Evolutionary conservation across 192 early-diverging fungal genomes (phyloP).

Genomic region (Jimgerdemannia flammicorona): DNA sequence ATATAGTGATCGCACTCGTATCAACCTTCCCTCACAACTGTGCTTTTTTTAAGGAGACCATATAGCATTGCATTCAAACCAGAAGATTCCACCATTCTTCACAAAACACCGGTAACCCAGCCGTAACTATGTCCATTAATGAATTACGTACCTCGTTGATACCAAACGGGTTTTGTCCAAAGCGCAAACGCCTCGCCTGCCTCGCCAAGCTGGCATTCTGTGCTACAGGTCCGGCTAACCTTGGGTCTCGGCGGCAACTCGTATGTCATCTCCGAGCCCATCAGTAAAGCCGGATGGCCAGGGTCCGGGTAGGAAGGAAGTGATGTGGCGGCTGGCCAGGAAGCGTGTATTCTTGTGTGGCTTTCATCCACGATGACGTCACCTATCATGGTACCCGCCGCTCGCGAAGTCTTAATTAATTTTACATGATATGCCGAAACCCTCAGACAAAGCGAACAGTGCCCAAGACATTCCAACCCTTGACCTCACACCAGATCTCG

Average conservation of each 20-base stretch:
- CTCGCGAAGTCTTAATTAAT: no score
- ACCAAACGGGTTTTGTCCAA: slow-evolving; percentile 83
- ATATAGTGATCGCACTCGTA: no score
- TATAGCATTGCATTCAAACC: background rate
- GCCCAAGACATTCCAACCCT: no score
- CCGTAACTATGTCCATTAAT: no score
- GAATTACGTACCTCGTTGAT: slow-evolving; percentile 61
- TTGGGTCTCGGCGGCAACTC: slow-evolving; percentile 31
- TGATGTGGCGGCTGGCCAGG: slow-evolving; percentile 60
- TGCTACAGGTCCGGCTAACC: slow-evolving; percentile 45
- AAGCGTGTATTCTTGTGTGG: no score
- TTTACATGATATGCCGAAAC: no score
- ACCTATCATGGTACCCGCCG: no score
- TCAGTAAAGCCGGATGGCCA: slow-evolving; percentile 45
- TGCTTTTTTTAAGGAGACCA: background rate
- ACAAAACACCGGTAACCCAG: no score
- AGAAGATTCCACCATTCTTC: background rate
- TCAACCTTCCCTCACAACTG: no score
- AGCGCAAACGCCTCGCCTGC: slow-evolving; percentile 85
- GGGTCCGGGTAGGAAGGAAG: slow-evolving; percentile 41
- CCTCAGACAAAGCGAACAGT: no score
- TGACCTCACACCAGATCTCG: no score
- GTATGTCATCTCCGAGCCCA: slow-evolving; percentile 32
- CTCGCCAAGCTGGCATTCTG: slow-evolving; percentile 56
- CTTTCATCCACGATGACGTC: no score